Percentiles rank a stretch among this genome's conserved stretches.
Evolutionary conservation across 2,329 filamentous ascomycete genomes (phyloP).

Genomic region (Curvularia hawaiiensis): DNA sequence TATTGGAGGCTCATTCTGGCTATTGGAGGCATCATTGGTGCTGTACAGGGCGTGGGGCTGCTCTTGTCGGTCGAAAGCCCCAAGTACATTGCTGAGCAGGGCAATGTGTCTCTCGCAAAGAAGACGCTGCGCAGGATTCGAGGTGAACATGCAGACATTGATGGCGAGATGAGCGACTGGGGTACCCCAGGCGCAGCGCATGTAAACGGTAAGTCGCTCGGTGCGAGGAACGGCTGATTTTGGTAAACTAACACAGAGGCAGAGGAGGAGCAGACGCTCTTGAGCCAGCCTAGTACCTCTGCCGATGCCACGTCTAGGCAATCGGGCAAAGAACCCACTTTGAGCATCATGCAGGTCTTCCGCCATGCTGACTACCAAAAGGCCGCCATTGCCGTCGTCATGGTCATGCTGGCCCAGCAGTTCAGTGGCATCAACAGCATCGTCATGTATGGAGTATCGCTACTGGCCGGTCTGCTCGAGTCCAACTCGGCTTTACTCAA

Average conservation of each 20-base stretch:
- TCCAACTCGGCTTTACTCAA: constrained; percentile 83
- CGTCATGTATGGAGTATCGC: constrained; percentile 96
- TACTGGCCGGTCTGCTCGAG: constrained; percentile 80
- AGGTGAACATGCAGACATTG: constrained; percentile 70
- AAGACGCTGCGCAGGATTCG: constrained; percentile 75
- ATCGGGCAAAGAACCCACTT: constrained; percentile 39
- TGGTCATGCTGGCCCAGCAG: constrained; percentile 92
- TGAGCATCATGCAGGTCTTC: constrained; percentile 62
- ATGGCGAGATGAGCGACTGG: constrained; percentile 69
- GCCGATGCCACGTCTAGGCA: constrained; percentile 31
- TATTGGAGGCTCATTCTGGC: constrained; percentile 86
- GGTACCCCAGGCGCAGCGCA: constrained; percentile 38
- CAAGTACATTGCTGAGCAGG: constrained; percentile 76
- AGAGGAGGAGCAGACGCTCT: constrained; percentile 74
- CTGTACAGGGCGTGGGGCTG: constrained; percentile 71
- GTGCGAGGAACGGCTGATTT: too few species aligned
- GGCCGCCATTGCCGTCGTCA: constrained; percentile 86
- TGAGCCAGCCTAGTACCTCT: constrained; percentile 52
- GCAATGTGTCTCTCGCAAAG: constrained; percentile 65
- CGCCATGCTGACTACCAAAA: constrained; percentile 73
- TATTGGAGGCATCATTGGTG: constrained; percentile 70
- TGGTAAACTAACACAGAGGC: constrained; percentile 19
- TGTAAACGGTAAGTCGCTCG: constrained; percentile 32
- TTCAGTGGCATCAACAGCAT: constrained; percentile 93
- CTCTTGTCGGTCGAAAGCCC: constrained; percentile 80